Base-by-base conservation (phyloP, 805 yeast species). In the Debaryomyces hansenii region DNA sequence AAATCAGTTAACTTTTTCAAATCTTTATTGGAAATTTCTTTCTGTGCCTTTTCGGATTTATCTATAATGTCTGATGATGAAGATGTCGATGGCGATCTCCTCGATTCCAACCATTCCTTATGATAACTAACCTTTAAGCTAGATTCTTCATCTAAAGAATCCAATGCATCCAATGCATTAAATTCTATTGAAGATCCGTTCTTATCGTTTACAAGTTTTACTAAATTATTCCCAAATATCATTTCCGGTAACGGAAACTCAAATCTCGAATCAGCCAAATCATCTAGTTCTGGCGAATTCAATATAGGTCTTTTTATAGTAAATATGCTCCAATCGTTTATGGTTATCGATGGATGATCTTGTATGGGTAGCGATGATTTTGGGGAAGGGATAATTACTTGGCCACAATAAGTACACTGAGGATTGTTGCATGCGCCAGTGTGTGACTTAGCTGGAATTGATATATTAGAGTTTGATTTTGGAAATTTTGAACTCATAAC, bases 211-310 rank as follows among this genome's bases (percentile, higher is more conserved):
- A 62, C 71, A 9, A 90, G 60, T 41, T 74, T 77, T 9, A 90
- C 82, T 46, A 67, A 66, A 60, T 87, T 91, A 54, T 87, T 82
- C 8, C 98, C 98, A 68, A 94, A 94, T 5, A 94, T 90, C 98
- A 94, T 94, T 63, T 94, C 99, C 0, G 99, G 99, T 37, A 92
- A 67, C 0, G 98, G 96, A 50, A 92, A 80, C 12, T 83, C 83
- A 44, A 85, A 75, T 43, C 83, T 61, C 10, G 60, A 52, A 4
- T 78, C 79, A 63, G 82, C 87, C 58, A 85, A 77, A 2, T 66
- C 66, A 47, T 90, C 96, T 46, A 92, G 78, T 59, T 90, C 96
- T 1, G 64, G 72, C 1, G 90, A 75, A 53, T 79, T 85, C 49
- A 90, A 68, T 39, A 92, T 92, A 1, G 98, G 96, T 42, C 79